Conservation (phyloP, 78 protist genomes). For the Cavenderia fasciculata region DNA sequence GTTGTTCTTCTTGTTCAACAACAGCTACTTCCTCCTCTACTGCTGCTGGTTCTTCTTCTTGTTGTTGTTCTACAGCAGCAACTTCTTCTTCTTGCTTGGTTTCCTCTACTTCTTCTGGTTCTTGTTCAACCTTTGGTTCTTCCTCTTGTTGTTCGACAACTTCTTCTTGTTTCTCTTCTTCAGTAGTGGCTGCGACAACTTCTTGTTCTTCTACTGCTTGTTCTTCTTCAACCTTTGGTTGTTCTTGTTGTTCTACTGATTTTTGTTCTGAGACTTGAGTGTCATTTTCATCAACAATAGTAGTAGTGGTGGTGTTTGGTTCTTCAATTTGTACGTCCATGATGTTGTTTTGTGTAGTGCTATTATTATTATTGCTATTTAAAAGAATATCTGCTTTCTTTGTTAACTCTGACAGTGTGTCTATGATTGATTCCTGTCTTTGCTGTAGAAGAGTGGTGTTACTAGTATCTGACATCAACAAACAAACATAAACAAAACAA, state of each 20-base stretch:
- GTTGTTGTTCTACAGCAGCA: background rate
- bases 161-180: background rate
- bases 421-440: background rate
- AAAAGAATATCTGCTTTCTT: background rate
- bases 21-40: background rate
- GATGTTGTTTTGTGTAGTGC: too few species aligned
- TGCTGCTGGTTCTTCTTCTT: constrained; percentile 3
- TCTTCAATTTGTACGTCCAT: background rate
- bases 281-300: background rate
- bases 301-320: background rate
- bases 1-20: background rate
- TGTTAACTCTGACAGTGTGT: background rate
- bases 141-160: background rate
- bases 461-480: too few species aligned
- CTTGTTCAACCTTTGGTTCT: background rate
- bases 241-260: background rate
- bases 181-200: too few species aligned
- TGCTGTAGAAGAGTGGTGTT: too few species aligned
- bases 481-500: too few species aligned
- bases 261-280: background rate
- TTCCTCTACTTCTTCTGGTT: constrained; percentile 2
- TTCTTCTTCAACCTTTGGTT: background rate
- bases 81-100: background rate
- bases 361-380: background rate
- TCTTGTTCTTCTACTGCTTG: constrained; percentile 2